Conservation (phyloP, 2,329 filamentous ascomycete species). For the Calonectria hongkongensis region DNA sequence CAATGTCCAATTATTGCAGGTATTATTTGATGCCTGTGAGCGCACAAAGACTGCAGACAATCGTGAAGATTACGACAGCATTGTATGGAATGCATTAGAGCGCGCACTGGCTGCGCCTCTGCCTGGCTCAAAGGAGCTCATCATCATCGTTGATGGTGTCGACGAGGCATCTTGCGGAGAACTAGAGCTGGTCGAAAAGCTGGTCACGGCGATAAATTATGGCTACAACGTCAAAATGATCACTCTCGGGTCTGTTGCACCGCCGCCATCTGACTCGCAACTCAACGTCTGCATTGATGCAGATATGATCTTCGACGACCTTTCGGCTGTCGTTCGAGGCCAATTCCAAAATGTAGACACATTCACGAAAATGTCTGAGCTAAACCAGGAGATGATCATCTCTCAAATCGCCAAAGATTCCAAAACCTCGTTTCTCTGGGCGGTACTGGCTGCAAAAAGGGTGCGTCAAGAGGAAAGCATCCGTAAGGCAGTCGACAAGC, state of each 20-base stretch:
- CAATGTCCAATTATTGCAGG: slow-evolving; percentile 9
- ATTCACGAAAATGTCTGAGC: slow-evolving; percentile 8
- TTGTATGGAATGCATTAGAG: slow-evolving; percentile 15
- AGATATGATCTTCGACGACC: neutral
- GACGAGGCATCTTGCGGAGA: slow-evolving; percentile 9
- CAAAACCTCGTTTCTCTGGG: slow-evolving; percentile 18
- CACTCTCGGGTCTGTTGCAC: neutral
- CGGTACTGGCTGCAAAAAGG: neutral
- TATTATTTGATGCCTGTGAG: slow-evolving; percentile 6
- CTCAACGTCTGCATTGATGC: neutral
- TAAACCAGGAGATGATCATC: slow-evolving; percentile 9
- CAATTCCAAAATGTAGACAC: neutral
- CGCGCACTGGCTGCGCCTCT: neutral
- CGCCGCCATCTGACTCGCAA: neutral
- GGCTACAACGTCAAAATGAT: neutral
- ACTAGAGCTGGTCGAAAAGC: slow-evolving; percentile 2
- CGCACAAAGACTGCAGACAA: slow-evolving; percentile 8
- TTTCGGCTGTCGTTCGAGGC: slow-evolving; percentile 2
- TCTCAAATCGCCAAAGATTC: slow-evolving; percentile 1
- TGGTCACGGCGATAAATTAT: neutral
- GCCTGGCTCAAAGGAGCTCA: neutral
- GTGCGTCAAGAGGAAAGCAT: neutral
- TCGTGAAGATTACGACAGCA: neutral
- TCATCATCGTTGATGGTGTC: slow-evolving; percentile 11
- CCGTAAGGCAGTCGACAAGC: neutral